Percentiles rank a stretch among this genome's conserved stretches.
These are phyloP conservation scores for Isoetes taiwanensis DNA, from an alignment of 75 land plant species.

Conservation along the genomic window DNA sequence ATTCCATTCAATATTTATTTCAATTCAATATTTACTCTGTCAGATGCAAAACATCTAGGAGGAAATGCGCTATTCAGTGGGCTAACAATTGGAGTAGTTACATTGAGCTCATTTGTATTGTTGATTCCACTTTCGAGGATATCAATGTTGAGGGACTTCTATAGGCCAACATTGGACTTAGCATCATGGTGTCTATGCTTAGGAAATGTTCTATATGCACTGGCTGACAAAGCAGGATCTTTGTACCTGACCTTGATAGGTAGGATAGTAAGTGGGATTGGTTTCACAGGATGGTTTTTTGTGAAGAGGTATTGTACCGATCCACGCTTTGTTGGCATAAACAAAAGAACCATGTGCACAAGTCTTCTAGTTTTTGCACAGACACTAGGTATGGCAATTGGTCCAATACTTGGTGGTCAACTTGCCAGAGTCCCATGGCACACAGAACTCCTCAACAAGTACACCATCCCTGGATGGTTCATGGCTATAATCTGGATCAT, in stretches of 20 bases:
- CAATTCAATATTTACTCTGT: not conserved
- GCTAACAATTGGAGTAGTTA: not conserved
- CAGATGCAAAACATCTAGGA: not conserved
- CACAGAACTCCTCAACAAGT: not conserved
- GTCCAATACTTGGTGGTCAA: not conserved
- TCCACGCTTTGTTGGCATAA: not conserved
- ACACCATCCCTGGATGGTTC: not conserved
- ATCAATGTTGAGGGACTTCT: not conserved
- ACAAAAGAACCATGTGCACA: not conserved
- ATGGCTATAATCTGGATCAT: not conserved
- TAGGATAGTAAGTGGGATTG: not conserved
- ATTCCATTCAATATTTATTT: not conserved
- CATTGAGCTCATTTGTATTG: not conserved
- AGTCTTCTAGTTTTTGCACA: not conserved
- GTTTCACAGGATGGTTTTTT: conserved; percentile 3
- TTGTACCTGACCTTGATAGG: not conserved
- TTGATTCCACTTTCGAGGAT: not conserved
- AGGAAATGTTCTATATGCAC: not conserved
- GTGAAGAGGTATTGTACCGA: conserved; percentile 2
- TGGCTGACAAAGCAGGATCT: not conserved
- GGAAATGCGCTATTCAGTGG: conserved; percentile 2
- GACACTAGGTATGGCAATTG: not conserved
- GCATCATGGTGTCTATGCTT: not conserved
- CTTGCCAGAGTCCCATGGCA: not conserved
- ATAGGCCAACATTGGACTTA: not conserved